phyloP scores from a whole-genome alignment of 495 filamentous ascomycete genomes.

The Lasiosphaeria ovina region DNA sequence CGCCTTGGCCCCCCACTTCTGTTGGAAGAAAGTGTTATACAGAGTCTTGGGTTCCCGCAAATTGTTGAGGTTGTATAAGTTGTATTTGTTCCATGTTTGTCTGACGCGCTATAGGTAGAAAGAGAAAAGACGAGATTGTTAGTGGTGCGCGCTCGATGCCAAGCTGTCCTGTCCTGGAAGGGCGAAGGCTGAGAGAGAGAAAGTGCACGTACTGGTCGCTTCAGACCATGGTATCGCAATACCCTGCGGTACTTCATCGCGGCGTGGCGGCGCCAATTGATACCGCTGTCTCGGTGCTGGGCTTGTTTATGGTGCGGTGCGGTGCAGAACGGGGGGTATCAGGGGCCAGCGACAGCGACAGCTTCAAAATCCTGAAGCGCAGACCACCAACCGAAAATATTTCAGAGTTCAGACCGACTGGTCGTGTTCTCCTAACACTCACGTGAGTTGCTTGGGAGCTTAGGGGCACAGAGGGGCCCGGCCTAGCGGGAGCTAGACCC shows the following conservation, averaged over 20 bases:
- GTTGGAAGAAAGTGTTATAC: slow-evolving; percentile 83
- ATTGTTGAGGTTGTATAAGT: slow-evolving; percentile 79
- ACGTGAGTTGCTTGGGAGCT: slow-evolving; percentile 20
- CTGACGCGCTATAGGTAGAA: slow-evolving; percentile 71
- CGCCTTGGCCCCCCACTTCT: slow-evolving; percentile 92
- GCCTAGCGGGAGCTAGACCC: slow-evolving; percentile 4
- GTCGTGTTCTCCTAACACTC: slow-evolving; percentile 4
- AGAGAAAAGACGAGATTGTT: not conserved
- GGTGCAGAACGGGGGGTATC: not conserved
- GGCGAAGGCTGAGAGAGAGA: no score
- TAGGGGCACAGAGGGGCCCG: not conserved
- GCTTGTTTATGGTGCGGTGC: not conserved
- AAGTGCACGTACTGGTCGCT: slow-evolving; percentile 51
- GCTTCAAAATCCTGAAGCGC: not conserved
- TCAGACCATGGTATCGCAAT: slow-evolving; percentile 60
- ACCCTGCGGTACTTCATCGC: slow-evolving; percentile 54
- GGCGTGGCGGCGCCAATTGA: slow-evolving; percentile 17
- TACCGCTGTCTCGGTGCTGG: not conserved
- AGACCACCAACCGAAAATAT: slow-evolving; percentile 24
- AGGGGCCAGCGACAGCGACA: not conserved
- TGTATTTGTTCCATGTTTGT: slow-evolving; percentile 97
- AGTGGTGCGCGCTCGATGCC: no score
- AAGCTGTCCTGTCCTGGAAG: not conserved
- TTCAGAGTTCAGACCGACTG: slow-evolving; percentile 10
- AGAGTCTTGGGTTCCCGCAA: slow-evolving; percentile 30